Conservation (phyloP, 2,329 filamentous ascomycete genomes). For the Trichocomaceae sp. region DNA sequence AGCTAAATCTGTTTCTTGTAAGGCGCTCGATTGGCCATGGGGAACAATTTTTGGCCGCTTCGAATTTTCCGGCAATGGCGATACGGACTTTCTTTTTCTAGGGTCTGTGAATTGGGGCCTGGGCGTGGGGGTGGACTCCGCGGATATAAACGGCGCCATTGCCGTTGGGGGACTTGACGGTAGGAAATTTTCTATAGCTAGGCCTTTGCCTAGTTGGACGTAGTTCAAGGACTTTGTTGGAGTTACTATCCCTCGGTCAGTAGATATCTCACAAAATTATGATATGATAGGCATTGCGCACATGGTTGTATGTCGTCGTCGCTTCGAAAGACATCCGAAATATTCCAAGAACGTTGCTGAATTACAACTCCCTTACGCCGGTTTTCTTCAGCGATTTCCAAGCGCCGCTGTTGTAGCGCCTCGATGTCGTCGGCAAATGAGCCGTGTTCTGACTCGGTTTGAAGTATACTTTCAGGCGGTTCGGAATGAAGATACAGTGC, state of each 20-base stretch:
- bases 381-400: slow-evolving; percentile 22
- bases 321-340: slow-evolving; percentile 38
- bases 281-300: slow-evolving; percentile 15
- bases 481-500: slow-evolving; percentile 46
- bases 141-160: slow-evolving; percentile 38
- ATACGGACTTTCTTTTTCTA: slow-evolving; percentile 37
- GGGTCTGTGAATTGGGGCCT: slow-evolving; percentile 28
- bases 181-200: slow-evolving; percentile 17
- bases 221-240: slow-evolving; percentile 26
- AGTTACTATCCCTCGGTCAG: slow-evolving; percentile 25
- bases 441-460: slow-evolving; percentile 23
- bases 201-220: slow-evolving; percentile 13
- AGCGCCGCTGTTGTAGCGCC: slow-evolving; percentile 29
- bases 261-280: not conserved
- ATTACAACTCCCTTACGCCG: slow-evolving; percentile 35
- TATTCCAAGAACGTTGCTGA: slow-evolving; percentile 38
- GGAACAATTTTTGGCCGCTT: slow-evolving; percentile 40
- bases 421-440: slow-evolving; percentile 37
- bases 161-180: slow-evolving; percentile 29
- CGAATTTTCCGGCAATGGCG: slow-evolving; percentile 24
- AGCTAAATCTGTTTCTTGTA: not conserved
- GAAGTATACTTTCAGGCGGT: slow-evolving; percentile 16
- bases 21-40: slow-evolving; percentile 9
- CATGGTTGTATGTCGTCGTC: slow-evolving; percentile 36
- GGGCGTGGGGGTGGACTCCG: slow-evolving; percentile 16